Evolutionary conservation across 495 filamentous ascomycete genomes (phyloP).

Genomic region (Jackrogersella multiformis): DNA sequence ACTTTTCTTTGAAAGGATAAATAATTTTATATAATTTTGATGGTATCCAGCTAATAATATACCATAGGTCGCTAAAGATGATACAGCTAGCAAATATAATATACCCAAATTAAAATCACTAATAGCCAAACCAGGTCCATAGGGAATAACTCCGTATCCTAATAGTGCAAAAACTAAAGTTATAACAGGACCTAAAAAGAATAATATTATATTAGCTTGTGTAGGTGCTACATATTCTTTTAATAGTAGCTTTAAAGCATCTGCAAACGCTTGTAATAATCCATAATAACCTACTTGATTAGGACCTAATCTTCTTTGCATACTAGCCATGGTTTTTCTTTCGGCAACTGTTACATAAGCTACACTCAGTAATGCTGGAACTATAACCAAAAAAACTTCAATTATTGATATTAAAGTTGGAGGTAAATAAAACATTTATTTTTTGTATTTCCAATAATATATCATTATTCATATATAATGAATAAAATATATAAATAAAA

Average conservation of each 20-base stretch:
- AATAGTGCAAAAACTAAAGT: conserved; percentile 3
- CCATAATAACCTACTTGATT: neutral
- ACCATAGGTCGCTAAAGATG: too few relatives aligned
- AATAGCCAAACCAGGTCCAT: too few relatives aligned
- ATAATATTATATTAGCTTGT: too few relatives aligned
- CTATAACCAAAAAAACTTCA: conserved; percentile 22
- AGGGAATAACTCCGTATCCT: neutral
- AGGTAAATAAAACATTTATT: conserved; percentile 25
- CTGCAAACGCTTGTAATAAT: too few relatives aligned
- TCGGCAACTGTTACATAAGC: conserved; percentile 20
- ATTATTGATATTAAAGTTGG: conserved; percentile 19
- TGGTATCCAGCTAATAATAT: too few relatives aligned
- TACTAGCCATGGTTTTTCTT: conserved; percentile 6
- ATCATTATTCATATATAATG: conserved; percentile 19
- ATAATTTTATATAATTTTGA: too few relatives aligned
- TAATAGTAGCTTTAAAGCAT: too few relatives aligned
- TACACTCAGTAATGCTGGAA: conserved; percentile 21
- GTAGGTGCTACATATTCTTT: too few relatives aligned
- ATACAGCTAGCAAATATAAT: too few relatives aligned
- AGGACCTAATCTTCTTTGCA: conserved; percentile 1
- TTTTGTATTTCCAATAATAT: conserved; percentile 16
- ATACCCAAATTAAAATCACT: too few relatives aligned
- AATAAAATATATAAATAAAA: conserved; percentile 26
- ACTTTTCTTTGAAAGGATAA: too few relatives aligned
- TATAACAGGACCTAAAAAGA: neutral